Percentiles rank a stretch among this genome's conserved stretches.
These are phyloP conservation scores for Pachysandra terminalis DNA, from an alignment of 164 flowering plant species.

Conservation along the genomic window DNA sequence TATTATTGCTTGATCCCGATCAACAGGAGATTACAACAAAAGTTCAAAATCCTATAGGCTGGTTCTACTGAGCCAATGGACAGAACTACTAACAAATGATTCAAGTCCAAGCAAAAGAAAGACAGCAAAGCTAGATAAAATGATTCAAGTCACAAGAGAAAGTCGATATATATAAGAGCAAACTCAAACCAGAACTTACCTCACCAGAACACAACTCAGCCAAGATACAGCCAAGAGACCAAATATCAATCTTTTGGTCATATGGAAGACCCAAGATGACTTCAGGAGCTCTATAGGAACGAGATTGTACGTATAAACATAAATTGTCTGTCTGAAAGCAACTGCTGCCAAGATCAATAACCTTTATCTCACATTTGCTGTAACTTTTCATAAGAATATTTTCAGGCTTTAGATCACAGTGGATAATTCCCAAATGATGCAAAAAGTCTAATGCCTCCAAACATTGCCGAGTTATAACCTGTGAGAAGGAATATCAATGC, in stretches of 20 bases:
- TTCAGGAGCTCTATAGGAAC: slow-evolving; percentile 98
- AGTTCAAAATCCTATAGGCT: too few relatives aligned
- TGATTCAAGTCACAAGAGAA: background rate
- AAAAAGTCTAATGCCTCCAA: slow-evolving; percentile 82
- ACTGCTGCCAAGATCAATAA: slow-evolving; percentile 97
- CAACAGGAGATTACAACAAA: too few relatives aligned
- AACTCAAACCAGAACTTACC: slow-evolving; percentile 39
- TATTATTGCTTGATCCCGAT: too few relatives aligned
- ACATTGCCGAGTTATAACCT: slow-evolving; percentile 80
- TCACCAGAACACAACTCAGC: slow-evolving; percentile 92
- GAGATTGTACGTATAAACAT: slow-evolving; percentile 90
- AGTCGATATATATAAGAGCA: background rate
- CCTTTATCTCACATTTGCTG: slow-evolving; percentile 76
- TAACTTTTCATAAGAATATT: slow-evolving; percentile 91
- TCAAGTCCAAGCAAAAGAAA: too few relatives aligned
- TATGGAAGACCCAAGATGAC: slow-evolving; percentile 88
- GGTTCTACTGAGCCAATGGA: too few relatives aligned
- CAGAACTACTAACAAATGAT: too few relatives aligned
- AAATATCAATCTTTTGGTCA: slow-evolving; percentile 80
- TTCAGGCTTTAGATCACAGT: slow-evolving; percentile 96
- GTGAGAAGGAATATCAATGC: slow-evolving; percentile 14
- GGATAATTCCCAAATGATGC: slow-evolving; percentile 80
- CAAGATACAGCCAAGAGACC: slow-evolving; percentile 96
- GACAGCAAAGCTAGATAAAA: too few relatives aligned
- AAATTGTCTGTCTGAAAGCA: slow-evolving; percentile 84